Base-by-base conservation (phyloP, 805 yeast species). In the Hanseniaspora valbyensis region DNA sequence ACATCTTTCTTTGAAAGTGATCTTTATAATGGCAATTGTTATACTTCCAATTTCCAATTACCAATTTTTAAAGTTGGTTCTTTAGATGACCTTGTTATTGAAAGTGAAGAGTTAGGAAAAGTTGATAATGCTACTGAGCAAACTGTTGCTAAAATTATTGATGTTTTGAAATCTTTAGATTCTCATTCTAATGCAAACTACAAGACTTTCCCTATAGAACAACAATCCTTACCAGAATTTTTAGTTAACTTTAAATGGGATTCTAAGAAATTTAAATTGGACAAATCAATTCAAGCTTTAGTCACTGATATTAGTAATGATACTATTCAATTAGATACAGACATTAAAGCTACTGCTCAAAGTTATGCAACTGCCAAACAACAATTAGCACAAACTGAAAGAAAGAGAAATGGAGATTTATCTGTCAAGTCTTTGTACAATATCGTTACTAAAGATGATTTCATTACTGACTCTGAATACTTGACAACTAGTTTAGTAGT, bases 1-100 rank as follows among this genome's bases (percentile, higher is more conserved):
- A 57, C 63, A 56, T 54, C 66, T 18, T 81, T 82, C 80, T 66
- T 85, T 53, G 77, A 79, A 56, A 65, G 72, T 46, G 64, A 69
- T 28, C 67, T 82, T 53, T 67, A 75, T 54, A 76, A 72, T 21
- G 89, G 88, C 19, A 73, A 70, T 57, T 72, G 75, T 37, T 79
- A 76, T 44, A 70, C 85, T 30, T 65, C 72, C 49, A 69, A 73
- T 51, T 76, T 83, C 53, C 69, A 71, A 32, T 71, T 88, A 46
- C 97, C 97, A 7, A 78, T 74, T 54, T 90, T 92, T 67, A 90
- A 92, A 66, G 86, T 92, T 55, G 96, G 96, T 26, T 89, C 97
- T 12, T 75, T 92, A 61, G 99, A 92, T 66, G 81, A 88, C 28
- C 74, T 92, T 54, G 94, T 92, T 50, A 80, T 83, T 58, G 89